A percentile compares a stretch with the other conserved stretches of the same genome.
Evolutionary conservation across 2,329 filamentous ascomycete genomes (phyloP).

Genomic region (Paraphaeosphaeria minitans): DNA sequence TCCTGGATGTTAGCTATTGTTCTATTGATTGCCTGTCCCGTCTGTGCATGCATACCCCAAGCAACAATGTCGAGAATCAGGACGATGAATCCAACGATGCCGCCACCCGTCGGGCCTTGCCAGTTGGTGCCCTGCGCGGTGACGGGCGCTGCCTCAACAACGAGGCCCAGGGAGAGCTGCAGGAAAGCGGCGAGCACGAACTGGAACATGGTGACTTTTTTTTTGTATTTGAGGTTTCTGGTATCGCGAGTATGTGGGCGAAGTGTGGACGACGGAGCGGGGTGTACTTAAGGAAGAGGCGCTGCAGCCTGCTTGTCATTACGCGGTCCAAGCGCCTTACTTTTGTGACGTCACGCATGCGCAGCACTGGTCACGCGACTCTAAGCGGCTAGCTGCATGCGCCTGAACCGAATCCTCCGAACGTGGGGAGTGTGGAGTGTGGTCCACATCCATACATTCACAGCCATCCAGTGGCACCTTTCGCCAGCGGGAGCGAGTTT

Average conservation of each 20-base stretch:
- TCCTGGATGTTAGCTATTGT: conserved; percentile 39
- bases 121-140: conserved; percentile 51
- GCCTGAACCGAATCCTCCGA: not conserved
- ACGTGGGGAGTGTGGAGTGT: not conserved
- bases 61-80: conserved; percentile 67
- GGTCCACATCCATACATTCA: not conserved
- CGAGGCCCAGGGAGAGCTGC: conserved; percentile 58
- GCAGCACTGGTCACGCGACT: conserved; percentile 3
- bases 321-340: conserved; percentile 3
- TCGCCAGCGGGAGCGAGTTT: too few relatives aligned
- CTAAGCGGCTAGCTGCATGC: not conserved
- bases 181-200: conserved; percentile 52
- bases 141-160: conserved; percentile 56
- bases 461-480: not conserved
- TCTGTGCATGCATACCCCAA: conserved; percentile 61
- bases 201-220: conserved; percentile 36
- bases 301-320: conserved; percentile 3
- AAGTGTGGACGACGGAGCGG: not conserved
- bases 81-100: conserved; percentile 65
- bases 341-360: not conserved
- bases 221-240: too few relatives aligned
- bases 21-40: not conserved
- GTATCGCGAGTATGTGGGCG: not conserved
- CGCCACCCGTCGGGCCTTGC: conserved; percentile 66
- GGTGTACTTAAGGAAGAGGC: conserved; percentile 4